These are phyloP conservation scores for Rhizopus arrhizus DNA, from an alignment of 371 early-diverging fungal species.

Conservation along the genomic window DNA sequence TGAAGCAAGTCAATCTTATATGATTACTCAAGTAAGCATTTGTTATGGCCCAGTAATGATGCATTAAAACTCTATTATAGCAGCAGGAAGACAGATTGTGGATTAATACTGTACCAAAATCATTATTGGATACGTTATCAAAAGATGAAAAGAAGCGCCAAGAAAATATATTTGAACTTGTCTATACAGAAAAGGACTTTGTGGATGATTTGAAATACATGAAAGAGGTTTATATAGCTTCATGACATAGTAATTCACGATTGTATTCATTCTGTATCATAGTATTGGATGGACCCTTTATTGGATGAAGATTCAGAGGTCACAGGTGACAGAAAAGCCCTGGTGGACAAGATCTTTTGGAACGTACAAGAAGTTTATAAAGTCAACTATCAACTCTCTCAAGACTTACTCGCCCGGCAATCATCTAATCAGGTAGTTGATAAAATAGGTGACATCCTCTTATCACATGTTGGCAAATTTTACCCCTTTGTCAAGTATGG, in stretches of 20 bases:
- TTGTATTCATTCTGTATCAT: conserved; percentile 4
- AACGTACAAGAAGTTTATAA: conserved; percentile 76
- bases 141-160: conserved; percentile 85
- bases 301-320: conserved; percentile 57
- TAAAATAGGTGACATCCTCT: conserved; percentile 85
- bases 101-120: conserved; percentile 67
- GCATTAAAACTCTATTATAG: no score
- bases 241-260: no score
- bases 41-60: not conserved
- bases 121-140: conserved; percentile 70
- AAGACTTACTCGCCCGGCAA: conserved; percentile 73
- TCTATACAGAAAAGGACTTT: conserved; percentile 90
- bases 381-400: conserved; percentile 70
- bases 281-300: conserved; percentile 79
- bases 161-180: conserved; percentile 91
- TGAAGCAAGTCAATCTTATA: conserved; percentile 25
- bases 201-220: conserved; percentile 72
- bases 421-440: conserved; percentile 69
- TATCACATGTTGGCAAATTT: conserved; percentile 71
- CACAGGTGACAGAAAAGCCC: conserved; percentile 56
- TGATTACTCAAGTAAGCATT: conserved; percentile 6
- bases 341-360: conserved; percentile 80
- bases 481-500: conserved; percentile 88
- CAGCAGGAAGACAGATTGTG: conserved; percentile 53
- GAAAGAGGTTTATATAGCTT: conserved; percentile 48